Conservation (phyloP, 1,139 yeast genomes). For the Kurtzmaniella quercitrusa region DNA sequence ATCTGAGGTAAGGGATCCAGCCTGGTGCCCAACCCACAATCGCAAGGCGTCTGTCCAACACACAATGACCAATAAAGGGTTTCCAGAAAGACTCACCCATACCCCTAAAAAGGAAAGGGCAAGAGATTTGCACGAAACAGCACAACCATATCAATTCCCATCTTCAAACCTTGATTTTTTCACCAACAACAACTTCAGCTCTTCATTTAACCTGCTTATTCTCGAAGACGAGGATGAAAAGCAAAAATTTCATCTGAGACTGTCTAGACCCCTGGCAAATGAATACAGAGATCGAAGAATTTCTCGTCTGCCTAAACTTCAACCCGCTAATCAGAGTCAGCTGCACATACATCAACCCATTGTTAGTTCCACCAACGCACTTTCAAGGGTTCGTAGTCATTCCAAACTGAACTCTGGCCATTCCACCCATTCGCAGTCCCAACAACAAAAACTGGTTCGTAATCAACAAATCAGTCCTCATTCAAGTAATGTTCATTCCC, state of each 20-base stretch:
- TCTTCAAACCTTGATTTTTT: constrained; percentile 27
- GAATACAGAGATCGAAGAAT: background rate
- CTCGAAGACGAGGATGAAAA: constrained; percentile 32
- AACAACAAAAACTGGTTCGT: constrained; percentile 21
- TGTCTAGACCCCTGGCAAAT: background rate
- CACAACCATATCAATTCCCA: constrained; percentile 5
- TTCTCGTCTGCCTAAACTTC: constrained; percentile 4
- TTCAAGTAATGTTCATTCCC: too few relatives aligned
- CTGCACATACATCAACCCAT: background rate
- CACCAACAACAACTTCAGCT: constrained; percentile 39
- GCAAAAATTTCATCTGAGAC: constrained; percentile 22
- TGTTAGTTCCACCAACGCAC: background rate
- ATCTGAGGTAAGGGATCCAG: background rate
- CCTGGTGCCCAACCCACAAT: background rate
- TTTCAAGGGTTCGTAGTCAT: constrained; percentile 17
- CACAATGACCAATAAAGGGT: background rate
- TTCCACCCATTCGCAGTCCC: constrained; percentile 33
- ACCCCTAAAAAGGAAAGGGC: background rate
- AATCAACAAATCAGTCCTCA: background rate
- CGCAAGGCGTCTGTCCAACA: background rate
- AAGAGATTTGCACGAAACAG: background rate
- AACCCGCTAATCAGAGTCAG: constrained; percentile 9
- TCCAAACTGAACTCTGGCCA: constrained; percentile 50
- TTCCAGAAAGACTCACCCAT: background rate
- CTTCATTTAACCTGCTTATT: constrained; percentile 44